A percentile compares a stretch with the other conserved stretches of the same genome.
These are phyloP conservation scores for Fusarium mexicanum DNA, from an alignment of 2,329 filamentous ascomycete genomes.

Conservation along the genomic window DNA sequence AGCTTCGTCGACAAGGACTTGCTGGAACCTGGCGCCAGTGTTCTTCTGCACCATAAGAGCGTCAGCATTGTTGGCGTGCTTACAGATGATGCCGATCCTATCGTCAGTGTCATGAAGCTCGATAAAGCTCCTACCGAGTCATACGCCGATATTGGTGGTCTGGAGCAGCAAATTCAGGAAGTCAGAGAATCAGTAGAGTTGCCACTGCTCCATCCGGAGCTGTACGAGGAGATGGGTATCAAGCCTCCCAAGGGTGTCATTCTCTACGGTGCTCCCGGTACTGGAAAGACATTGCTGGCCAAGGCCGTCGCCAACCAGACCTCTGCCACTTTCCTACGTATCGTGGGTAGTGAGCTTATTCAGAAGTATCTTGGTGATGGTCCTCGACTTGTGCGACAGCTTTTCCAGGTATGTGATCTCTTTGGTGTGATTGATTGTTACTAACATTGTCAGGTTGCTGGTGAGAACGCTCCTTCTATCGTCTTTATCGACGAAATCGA, in stretches of 20 bases:
- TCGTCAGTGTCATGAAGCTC: conserved; percentile 98
- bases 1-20: conserved; percentile 99
- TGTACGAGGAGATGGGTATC: conserved; percentile 99
- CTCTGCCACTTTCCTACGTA: conserved; percentile 97
- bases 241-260: conserved; percentile 99
- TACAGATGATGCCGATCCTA: conserved; percentile 93
- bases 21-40: conserved; percentile 93
- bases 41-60: conserved; percentile 95
- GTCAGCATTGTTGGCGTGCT: conserved; percentile 97
- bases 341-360: conserved; percentile 96
- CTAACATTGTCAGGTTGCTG: conserved; percentile 72
- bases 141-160: conserved; percentile 96
- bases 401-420: conserved; percentile 75
- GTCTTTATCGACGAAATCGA: conserved; percentile 99
- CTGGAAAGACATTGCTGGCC: conserved; percentile 93
- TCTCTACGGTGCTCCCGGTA: conserved; percentile 95
- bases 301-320: conserved; percentile 99
- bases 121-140: conserved; percentile 99
- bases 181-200: conserved; percentile 97
- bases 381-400: conserved; percentile 90
- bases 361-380: conserved; percentile 99
- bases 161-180: conserved; percentile 96
- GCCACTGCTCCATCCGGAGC: conserved; percentile 91
- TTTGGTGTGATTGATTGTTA: not conserved
- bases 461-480: conserved; percentile 95